Base-by-base conservation (phyloP, 202 grass and related monocot genomes). In the Zoysia matrella region DNA sequence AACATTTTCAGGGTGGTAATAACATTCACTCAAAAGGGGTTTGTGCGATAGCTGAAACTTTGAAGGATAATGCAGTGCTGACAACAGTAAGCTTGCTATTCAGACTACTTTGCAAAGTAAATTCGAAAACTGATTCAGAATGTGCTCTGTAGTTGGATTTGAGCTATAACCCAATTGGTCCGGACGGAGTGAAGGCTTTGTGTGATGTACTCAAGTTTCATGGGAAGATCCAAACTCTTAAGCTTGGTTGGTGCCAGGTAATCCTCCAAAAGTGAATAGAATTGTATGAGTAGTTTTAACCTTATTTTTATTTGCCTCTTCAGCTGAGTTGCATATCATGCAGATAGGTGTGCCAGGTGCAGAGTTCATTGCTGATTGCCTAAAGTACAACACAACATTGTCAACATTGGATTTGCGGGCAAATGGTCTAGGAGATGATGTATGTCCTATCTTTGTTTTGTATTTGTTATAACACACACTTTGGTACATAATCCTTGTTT, bases 211-310 rank as follows among this genome's bases (percentile, higher is more conserved):
- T 98, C 69, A 98, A 98, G 87, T 98, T 98, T 57, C 65, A 95
- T 52, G 89, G 92, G 50, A 95, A 95, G 65, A 81, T 98, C 58
- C 82, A 91, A 90, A 93, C 90, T 52, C 85, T 98, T 65, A 98
- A 95, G 87, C 90, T 98, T 86, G 91, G 96, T 74, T 99, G 93
- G 96, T 99, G 96, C 85, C 96, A 94, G 96, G 96, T 99, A 84
- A 78, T 73, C 39, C 72, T 83, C 30, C 50, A 48, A 39, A 82
- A 83, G 52, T 62, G 44, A 42, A 82, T 72, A 45, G 22, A 81
- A 69, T 58, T 6, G 3, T 47, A 39, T 7, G 16, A 81, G 12
- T 43, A 84, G 22, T 71, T 84, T 58, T 47, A 70, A 18, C 12
- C 13, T 39, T 50, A 60, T 13, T 78, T 78, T 69, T 85, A 22